phyloP scores from a whole-genome alignment of 1,139 yeast species.

The Pichia sp. region DNA sequence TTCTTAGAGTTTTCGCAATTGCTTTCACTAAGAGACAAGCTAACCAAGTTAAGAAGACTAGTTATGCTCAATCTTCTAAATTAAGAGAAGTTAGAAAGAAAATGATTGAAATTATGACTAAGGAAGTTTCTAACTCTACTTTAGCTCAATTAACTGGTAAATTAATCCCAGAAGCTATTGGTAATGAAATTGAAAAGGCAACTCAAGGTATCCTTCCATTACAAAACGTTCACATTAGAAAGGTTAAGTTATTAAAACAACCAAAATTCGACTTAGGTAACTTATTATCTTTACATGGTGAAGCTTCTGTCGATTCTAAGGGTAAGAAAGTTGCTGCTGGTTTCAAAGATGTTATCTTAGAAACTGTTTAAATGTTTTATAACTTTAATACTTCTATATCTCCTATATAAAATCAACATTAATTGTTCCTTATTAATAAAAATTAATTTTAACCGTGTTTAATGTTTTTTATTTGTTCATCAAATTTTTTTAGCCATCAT shows the following conservation, averaged over 20 bases:
- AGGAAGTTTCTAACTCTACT: conserved; percentile 80
- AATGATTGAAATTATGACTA: conserved; percentile 79
- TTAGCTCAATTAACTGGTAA: conserved; percentile 82
- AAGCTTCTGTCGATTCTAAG: conserved; percentile 70
- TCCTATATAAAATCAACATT: conserved; percentile 14
- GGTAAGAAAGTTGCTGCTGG: conserved; percentile 85
- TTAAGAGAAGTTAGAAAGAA: conserved; percentile 79
- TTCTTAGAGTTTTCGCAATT: conserved; percentile 80
- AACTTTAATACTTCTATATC: conserved; percentile 11
- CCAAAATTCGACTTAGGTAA: conserved; percentile 90
- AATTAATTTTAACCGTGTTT: too few relatives aligned
- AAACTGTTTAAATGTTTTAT: conserved; percentile 50
- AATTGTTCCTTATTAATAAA: conserved; percentile 10
- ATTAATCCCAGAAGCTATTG: conserved; percentile 87
- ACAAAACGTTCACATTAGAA: conserved; percentile 88
- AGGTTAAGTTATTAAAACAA: conserved; percentile 85
- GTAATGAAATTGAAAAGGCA: conserved; percentile 85
- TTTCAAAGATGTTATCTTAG: conserved; percentile 89
- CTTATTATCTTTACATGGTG: conserved; percentile 87
- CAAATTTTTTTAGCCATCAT: too few relatives aligned
- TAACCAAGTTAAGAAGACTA: conserved; percentile 85
- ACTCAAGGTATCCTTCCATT: conserved; percentile 81
- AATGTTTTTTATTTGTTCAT: too few relatives aligned
- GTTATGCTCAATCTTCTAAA: conserved; percentile 87
- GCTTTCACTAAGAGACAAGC: conserved; percentile 90